These are phyloP conservation scores for Sonneratia caseolaris DNA, from an alignment of 345 rosid genomes.

Conservation along the genomic window DNA sequence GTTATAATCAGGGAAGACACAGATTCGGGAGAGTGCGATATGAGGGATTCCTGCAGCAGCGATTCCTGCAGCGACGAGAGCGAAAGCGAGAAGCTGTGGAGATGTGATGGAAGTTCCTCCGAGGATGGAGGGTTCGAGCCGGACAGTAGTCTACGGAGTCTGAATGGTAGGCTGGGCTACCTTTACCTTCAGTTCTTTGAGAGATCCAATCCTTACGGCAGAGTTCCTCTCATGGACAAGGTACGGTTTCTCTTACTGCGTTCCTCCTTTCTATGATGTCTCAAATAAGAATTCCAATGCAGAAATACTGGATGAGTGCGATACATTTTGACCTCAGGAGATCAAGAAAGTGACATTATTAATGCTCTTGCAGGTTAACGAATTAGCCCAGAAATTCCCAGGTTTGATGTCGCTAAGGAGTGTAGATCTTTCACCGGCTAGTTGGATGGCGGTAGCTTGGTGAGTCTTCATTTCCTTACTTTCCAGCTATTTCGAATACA, in stretches of 20 bases:
- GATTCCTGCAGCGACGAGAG: slow-evolving; percentile 89
- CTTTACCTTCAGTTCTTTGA: slow-evolving; percentile 38
- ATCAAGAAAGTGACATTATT: not conserved
- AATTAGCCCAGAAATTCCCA: slow-evolving; percentile 21
- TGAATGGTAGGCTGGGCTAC: slow-evolving; percentile 26
- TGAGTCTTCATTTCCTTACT: not conserved
- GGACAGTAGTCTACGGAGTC: slow-evolving; percentile 23
- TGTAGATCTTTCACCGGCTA: slow-evolving; percentile 48
- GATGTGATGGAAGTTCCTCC: slow-evolving; percentile 72
- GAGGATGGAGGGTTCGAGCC: slow-evolving; percentile 82
- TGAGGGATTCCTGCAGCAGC: slow-evolving; percentile 78
- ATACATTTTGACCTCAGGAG: not conserved
- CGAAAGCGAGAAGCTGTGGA: slow-evolving; percentile 72
- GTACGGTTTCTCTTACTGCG: slow-evolving; percentile 7
- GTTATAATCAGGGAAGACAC: slow-evolving; percentile 56
- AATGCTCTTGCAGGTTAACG: slow-evolving; percentile 25
- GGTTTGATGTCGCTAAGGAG: slow-evolving; percentile 44
- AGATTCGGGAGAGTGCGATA: slow-evolving; percentile 73
- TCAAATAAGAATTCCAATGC: too few relatives aligned
- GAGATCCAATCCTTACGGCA: slow-evolving; percentile 37
- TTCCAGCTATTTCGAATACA: not conserved
- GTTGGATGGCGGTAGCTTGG: slow-evolving; percentile 56
- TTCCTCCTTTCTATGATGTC: too few relatives aligned
- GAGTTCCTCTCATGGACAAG: slow-evolving; percentile 51
- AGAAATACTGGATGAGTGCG: too few relatives aligned